These are phyloP conservation scores for Aurantiochytrium sp. DNA, from an alignment of 108 stramenopile species.

Conservation along the genomic window DNA sequence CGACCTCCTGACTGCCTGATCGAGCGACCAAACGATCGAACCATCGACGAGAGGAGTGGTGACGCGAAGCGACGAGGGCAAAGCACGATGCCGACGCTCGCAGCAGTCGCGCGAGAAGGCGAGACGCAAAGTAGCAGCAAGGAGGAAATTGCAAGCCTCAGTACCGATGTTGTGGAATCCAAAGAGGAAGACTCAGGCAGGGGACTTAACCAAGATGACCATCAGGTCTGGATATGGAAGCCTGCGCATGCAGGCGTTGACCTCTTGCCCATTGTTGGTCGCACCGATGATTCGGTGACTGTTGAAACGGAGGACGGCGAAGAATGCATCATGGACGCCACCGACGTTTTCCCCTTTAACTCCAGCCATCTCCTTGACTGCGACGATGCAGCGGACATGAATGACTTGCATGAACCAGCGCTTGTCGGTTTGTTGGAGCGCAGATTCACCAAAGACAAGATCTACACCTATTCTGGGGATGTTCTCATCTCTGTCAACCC, in stretches of 20 bases:
- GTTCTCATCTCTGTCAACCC: conserved; percentile 21
- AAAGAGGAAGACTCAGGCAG: neutral
- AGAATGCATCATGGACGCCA: neutral
- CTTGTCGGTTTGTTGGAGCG: neutral
- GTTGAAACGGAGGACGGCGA: neutral
- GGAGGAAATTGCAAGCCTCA: too few relatives aligned
- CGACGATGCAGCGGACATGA: conserved; percentile 34
- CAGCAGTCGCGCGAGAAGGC: too few relatives aligned
- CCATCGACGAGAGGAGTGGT: too few relatives aligned
- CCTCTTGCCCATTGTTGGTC: neutral
- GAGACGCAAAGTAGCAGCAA: too few relatives aligned
- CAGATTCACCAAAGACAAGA: neutral
- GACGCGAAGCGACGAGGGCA: too few relatives aligned
- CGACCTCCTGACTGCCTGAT: too few relatives aligned
- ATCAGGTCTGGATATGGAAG: neutral
- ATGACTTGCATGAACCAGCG: conserved; percentile 27
- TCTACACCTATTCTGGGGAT: neutral
- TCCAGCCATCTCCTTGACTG: conserved; percentile 22
- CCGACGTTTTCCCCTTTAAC: neutral
- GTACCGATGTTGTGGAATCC: too few relatives aligned
- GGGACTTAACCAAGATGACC: neutral
- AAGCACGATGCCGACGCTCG: too few relatives aligned
- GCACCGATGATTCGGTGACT: neutral
- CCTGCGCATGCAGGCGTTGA: neutral
- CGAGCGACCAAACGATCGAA: too few relatives aligned